Base-by-base conservation (phyloP, 306 rosid genomes). In the Cajanus cajan region DNA sequence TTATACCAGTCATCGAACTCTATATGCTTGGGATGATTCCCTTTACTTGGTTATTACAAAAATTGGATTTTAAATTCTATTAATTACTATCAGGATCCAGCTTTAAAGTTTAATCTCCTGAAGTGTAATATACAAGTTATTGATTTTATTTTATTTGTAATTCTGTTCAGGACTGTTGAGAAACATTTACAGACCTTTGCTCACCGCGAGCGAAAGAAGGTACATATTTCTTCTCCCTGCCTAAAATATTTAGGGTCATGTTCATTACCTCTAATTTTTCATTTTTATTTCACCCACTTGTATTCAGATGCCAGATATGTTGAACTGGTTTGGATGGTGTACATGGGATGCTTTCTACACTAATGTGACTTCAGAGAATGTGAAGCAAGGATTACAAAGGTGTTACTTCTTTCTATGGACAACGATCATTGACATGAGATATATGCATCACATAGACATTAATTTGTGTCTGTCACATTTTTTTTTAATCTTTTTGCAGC, bases 261-360 rank as follows among this genome's bases (percentile, higher is more conserved):
- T 59, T 68, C 15, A 16, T 54, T 16, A 36, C 52, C 55, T 62
- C 37, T 47, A 19, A 76, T 41, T 48, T 43, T 28, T 11, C 7
- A 8, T 3, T 33, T 14, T 1, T n/a, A 5, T 3, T 1, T 28
- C 31, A 1, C 8, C 13, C 0, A 48, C 34, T 61, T 76, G 71
- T 59, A 69, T 84, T 67, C 85, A 94, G 98, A 89, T 94, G 97
- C 98, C 98, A 45, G 95, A 90, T 85, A 80, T 92, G 76, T 75
- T 94, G 88, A 87, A 92, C 86, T 94, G 97, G 98, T 92, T 94
- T 82, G 98, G 98, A 2, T 94, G 98, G 97, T 92, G 97, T 59
- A 92, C 97, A n/a, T 94, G 98, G 98, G 97, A 94, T 76, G 98
- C 98, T 73, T 94, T 92, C 86, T 94, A 94, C 71, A 94, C 98